Base-by-base conservation (phyloP, 2,329 filamentous ascomycete species). In the Aureobasidium sp. region DNA sequence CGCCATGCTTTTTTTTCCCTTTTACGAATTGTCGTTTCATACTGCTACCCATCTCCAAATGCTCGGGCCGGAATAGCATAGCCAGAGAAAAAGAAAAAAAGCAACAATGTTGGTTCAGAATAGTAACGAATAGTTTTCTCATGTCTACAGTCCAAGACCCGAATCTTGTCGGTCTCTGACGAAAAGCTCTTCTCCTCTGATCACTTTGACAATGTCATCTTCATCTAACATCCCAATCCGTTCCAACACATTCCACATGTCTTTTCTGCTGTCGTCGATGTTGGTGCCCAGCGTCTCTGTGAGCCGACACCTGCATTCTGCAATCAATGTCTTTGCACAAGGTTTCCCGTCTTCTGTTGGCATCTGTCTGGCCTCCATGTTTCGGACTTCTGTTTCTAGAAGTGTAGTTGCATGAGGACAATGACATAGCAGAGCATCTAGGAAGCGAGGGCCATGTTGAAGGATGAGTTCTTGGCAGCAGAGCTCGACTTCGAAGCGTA, bases 381-480 rank as follows among this genome's bases (percentile, higher is more conserved):
- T 32, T 14, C 14, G 12, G 17, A 38, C 24, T 24, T 53, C 51
- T 3, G 22, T 19, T 11, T 47, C 41, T 3, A 53, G 19, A 19
- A 38, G 39, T 19, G 16, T n/a, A 21, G 47, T 39, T 2, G 39
- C 40, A 11, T 16, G 17, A 1, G 32, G 24, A 29, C 24, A 39
- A 12, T 53, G 39, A n/a, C 55, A 44, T 4, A 66, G 45, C 52
- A 67, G 47, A 7, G 56, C 58, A 12, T 62, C 47, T 47, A 66
- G 63, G 42, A 65, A 64, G 7, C 57, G 56, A 12, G 64, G 62
- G 1, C 66, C 66, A 25, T 63, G 54, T 16, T 55, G 52, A 11
- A 68, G 57, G 14, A 67, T 48, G 53, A 65, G 59, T 56, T 68
- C 66, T 51, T 68, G 63, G 16, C 59, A 60, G 5, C 62, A 63